A percentile compares a stretch with the other conserved stretches of the same genome.
phyloP scores from a whole-genome alignment of 208 protist genomes.

The Leishmania mexicana region DNA sequence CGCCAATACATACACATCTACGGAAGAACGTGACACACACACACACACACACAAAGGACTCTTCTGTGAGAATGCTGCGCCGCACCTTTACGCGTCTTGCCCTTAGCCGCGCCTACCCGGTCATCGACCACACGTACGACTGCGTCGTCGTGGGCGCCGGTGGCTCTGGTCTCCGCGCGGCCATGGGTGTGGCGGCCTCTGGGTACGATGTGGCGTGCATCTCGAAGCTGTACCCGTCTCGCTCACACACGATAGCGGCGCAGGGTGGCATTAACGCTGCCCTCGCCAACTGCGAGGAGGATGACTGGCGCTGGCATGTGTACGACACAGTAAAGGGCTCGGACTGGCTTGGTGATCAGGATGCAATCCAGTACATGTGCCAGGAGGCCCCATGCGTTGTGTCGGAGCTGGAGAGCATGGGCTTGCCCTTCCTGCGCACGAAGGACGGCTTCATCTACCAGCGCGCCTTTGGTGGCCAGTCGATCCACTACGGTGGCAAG shows the following conservation, averaged over 20 bases:
- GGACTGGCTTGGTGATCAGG: slow-evolving; percentile 99
- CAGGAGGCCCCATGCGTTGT: slow-evolving; percentile 95
- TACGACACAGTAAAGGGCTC: slow-evolving; percentile 99
- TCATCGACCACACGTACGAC: slow-evolving; percentile 99
- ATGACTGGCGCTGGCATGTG: slow-evolving; percentile 99
- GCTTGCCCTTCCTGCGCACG: slow-evolving; percentile 98
- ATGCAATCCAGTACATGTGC: slow-evolving; percentile 99
- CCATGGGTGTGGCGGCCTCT: slow-evolving; percentile 97
- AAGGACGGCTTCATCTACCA: slow-evolving; percentile 99
- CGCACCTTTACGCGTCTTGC: slow-evolving; percentile 57
- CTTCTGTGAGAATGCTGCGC: slow-evolving; percentile 56
- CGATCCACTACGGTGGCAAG: slow-evolving; percentile 97
- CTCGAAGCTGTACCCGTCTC: slow-evolving; percentile 98
- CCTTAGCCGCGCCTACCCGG: slow-evolving; percentile 89
- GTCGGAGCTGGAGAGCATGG: slow-evolving; percentile 98
- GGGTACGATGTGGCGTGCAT: slow-evolving; percentile 99
- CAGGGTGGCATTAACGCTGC: slow-evolving; percentile 99
- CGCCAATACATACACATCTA: background rate
- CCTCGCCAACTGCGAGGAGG: slow-evolving; percentile 97
- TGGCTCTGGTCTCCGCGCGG: slow-evolving; percentile 98
- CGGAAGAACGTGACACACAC: background rate
- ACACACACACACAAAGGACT: background rate
- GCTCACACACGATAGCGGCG: slow-evolving; percentile 99
- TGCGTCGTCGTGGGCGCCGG: slow-evolving; percentile 99
- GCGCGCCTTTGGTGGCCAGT: slow-evolving; percentile 99